These are phyloP conservation scores for Leishmania aethiopica DNA, from an alignment of 208 protist species.

Conservation along the genomic window DNA sequence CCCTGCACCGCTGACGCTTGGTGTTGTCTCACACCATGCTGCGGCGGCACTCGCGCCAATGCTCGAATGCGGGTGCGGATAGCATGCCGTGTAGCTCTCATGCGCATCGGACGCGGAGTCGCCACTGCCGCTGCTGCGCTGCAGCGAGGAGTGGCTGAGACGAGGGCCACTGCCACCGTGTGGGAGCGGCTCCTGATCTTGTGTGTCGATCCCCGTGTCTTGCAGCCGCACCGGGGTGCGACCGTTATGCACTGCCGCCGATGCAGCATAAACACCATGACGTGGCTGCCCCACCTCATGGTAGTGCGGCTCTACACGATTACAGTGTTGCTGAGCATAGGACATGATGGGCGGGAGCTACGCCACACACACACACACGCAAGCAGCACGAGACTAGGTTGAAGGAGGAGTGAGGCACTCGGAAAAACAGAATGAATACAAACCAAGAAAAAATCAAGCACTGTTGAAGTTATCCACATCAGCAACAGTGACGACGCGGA, in stretches of 20 bases:
- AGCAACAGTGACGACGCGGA: too few species aligned
- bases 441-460: too few species aligned
- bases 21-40: constrained; percentile 10
- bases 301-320: constrained; percentile 13
- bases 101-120: background rate
- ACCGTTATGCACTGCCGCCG: background rate
- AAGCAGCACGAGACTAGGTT: too few species aligned
- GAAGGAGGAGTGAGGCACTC: too few species aligned
- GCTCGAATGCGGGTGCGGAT: background rate
- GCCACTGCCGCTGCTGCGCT: background rate
- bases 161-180: background rate
- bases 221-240: background rate
- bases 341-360: constrained; percentile 5
- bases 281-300: background rate
- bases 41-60: constrained; percentile 6
- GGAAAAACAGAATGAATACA: too few species aligned
- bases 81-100: background rate
- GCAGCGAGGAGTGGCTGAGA: background rate
- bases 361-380: background rate
- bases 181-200: background rate
- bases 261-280: background rate
- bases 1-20: background rate
- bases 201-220: background rate
- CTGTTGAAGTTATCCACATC: too few species aligned
- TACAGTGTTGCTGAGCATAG: constrained; percentile 22